These are phyloP conservation scores for Aspergillus latus DNA, from an alignment of 2,329 filamentous ascomycete species.

Conservation along the genomic window DNA sequence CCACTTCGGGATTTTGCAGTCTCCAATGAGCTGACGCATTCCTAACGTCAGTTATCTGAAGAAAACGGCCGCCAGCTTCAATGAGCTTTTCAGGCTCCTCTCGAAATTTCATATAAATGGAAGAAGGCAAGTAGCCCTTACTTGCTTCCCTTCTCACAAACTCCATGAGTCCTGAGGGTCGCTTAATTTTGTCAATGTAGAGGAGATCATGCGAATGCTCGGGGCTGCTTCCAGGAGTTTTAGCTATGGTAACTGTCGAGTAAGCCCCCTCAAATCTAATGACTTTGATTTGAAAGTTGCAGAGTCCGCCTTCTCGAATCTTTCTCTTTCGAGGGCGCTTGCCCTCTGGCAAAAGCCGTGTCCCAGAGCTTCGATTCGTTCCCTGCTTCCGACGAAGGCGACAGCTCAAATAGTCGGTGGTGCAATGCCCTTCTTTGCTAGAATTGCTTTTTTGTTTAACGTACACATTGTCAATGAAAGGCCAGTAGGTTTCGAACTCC, in stretches of 20 bases:
- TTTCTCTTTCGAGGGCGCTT: constrained; percentile 47
- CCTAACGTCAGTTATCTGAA: constrained; percentile 48
- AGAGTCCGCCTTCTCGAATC: constrained; percentile 47
- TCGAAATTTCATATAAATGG: constrained; percentile 50
- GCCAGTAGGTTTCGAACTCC: constrained; percentile 50
- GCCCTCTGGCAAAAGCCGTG: constrained; percentile 45
- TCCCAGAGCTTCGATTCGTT: constrained; percentile 41
- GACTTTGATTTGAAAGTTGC: constrained; percentile 51
- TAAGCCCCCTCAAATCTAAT: constrained; percentile 46
- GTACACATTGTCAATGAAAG: constrained; percentile 53
- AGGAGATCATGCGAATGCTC: constrained; percentile 49
- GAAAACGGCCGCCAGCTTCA: constrained; percentile 48
- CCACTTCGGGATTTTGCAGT: constrained; percentile 45
- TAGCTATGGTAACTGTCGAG: constrained; percentile 44
- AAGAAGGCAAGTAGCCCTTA: constrained; percentile 50
- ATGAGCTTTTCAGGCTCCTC: constrained; percentile 46
- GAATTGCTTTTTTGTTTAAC: constrained; percentile 47
- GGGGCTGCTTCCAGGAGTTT: constrained; percentile 42
- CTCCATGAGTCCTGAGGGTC: constrained; percentile 51
- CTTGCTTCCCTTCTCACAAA: constrained; percentile 46
- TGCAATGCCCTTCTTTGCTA: constrained; percentile 43
- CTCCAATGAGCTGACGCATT: constrained; percentile 52
- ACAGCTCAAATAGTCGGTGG: constrained; percentile 51
- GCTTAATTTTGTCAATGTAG: constrained; percentile 49
- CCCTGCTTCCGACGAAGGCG: constrained; percentile 40